Conservation (phyloP, 352 stramenopile genomes). For the Thalassiosira pacifica region DNA sequence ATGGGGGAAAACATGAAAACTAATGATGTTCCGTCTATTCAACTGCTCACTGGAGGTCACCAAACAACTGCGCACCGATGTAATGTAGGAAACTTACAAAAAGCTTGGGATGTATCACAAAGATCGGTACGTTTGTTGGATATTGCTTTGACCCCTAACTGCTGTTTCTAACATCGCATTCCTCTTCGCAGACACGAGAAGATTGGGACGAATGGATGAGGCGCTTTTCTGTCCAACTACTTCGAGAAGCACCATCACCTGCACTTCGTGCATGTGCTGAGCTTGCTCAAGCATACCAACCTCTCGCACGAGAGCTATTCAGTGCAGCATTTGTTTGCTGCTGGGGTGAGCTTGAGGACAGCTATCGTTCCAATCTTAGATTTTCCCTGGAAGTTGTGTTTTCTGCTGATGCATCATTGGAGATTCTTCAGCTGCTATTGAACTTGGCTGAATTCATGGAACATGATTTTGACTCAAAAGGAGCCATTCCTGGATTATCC, state of each 20-base stretch:
- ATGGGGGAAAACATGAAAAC: constrained; percentile 56
- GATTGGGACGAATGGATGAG: constrained; percentile 99
- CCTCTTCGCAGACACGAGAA: constrained; percentile 71
- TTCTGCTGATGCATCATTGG: constrained; percentile 90
- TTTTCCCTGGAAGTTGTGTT: constrained; percentile 94
- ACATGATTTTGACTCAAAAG: constrained; percentile 90
- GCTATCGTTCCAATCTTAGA: constrained; percentile 93
- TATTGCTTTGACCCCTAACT: background rate
- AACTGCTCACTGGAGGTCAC: constrained; percentile 53
- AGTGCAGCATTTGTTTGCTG: constrained; percentile 99
- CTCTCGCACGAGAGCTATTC: constrained; percentile 96
- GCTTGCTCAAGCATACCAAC: constrained; percentile 96
- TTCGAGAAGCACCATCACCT: constrained; percentile 95
- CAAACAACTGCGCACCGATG: constrained; percentile 88
- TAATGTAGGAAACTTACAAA: constrained; percentile 93
- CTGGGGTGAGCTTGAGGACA: constrained; percentile 96
- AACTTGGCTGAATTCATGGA: constrained; percentile 99
- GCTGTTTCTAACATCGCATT: no score
- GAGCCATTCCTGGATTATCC: constrained; percentile 93
- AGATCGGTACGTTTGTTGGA: constrained; percentile 64
- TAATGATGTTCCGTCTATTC: constrained; percentile 53
- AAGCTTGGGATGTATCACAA: constrained; percentile 95
- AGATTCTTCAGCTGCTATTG: constrained; percentile 96
- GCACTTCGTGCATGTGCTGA: constrained; percentile 90
- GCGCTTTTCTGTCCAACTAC: constrained; percentile 94